These are phyloP conservation scores for Acacia melanoxylon DNA, from an alignment of 306 rosid genomes.

Conservation along the genomic window DNA sequence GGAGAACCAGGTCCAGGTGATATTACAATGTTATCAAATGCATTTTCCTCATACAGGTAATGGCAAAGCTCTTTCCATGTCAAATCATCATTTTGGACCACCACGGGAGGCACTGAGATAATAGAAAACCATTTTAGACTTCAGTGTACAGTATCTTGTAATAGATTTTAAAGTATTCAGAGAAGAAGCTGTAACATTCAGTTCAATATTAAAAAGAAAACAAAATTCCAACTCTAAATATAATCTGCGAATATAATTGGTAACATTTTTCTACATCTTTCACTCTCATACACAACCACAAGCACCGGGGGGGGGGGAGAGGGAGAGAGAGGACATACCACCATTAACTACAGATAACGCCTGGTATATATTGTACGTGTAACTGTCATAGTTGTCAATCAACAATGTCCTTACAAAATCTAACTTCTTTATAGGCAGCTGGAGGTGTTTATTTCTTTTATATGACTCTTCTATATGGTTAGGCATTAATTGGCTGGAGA, in stretches of 20 bases:
- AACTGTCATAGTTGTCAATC: constrained; percentile 98
- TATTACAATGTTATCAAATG: constrained; percentile 95
- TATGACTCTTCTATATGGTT: constrained; percentile 55
- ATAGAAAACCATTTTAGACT: constrained; percentile 26
- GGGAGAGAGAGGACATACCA: constrained; percentile 50
- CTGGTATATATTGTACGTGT: constrained; percentile 97
- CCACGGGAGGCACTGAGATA: constrained; percentile 89
- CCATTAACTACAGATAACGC: constrained; percentile 88
- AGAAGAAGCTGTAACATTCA: neutral
- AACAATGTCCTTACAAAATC: constrained; percentile 79
- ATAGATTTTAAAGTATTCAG: neutral
- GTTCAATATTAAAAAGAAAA: neutral
- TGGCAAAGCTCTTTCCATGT: constrained; percentile 74
- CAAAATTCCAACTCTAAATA: neutral
- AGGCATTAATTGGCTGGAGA: constrained; percentile 57
- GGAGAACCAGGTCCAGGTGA: constrained; percentile 99
- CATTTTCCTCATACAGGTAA: constrained; percentile 76
- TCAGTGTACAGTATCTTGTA: neutral
- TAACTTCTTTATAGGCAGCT: constrained; percentile 45
- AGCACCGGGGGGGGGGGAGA: neutral
- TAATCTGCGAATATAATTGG: neutral
- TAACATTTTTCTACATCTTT: constrained; percentile 3
- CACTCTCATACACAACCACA: neutral
- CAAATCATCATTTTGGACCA: constrained; percentile 81
- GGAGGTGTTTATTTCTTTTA: constrained; percentile 37